Base-by-base conservation (phyloP, 768 basidiomycete genomes). In the Tulasnella sp. region DNA sequence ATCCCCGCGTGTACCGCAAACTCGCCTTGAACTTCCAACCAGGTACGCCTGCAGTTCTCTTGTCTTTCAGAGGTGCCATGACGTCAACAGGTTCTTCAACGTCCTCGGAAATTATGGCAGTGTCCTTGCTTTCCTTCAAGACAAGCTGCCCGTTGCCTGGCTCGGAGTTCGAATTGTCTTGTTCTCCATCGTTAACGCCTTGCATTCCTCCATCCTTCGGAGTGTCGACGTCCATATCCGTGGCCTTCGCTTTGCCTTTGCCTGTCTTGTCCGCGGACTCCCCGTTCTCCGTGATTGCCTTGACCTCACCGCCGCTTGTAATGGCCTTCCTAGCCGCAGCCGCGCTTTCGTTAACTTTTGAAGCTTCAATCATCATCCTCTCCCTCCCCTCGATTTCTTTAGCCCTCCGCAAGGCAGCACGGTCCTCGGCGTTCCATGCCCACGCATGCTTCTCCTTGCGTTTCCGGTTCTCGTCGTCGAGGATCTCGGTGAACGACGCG, bases 371-470 rank as follows among this genome's bases (percentile, higher is more conserved):
- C 74, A 95, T 76, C 82, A 91, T 83, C 76, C 83, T 84, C 81
- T 89, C 88, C 79, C 90, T 84, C 36, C 80, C 85, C 78, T 90
- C 88, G 37, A 90, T 78, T 85, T 89, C 88, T 80, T 81, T 88
- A 42, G 80, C 82, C 76, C 85, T 84, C 79, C 87, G 88, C 67
- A 81, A 83, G 75, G 92, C 90, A 1, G 95, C 94, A 77, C 86
- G 83, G 79, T 81, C 83, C 83, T 98, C 94, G 7, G 94, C 95
- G 47, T 93, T 90, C 89, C 90, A 99, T 1, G 95, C 97, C 97
- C 97, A 99, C 0, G 81, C 87, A 84, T 89, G 94, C 79, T 83
- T 88, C 78, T 92, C 91, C 78, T 88, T 88, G 73, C 94, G 84
- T 76, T 85, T 84, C 79, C 84, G 82, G 78, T 99, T 98, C 83